phyloP scores from a whole-genome alignment of 805 yeast species.

The Kodamaea lidongshanica region DNA sequence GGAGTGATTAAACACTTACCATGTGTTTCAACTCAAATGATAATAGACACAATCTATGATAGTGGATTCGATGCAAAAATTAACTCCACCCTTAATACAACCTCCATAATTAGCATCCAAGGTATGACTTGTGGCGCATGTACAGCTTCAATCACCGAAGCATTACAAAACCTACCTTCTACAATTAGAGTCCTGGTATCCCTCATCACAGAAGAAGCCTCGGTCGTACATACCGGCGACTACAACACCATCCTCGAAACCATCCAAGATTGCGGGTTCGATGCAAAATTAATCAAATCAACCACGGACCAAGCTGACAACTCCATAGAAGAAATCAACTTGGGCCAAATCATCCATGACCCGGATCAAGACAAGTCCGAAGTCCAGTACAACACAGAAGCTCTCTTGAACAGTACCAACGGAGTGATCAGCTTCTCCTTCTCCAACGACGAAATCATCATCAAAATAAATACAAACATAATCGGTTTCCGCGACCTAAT shows the following conservation, averaged over 20 bases:
- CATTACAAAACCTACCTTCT: conserved; percentile 20
- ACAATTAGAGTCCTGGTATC: conserved; percentile 26
- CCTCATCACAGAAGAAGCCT: conserved; percentile 33
- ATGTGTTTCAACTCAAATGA: conserved; percentile 22
- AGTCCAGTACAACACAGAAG: conserved; percentile 37
- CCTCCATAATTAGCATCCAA: conserved; percentile 6
- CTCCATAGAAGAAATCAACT: conserved; percentile 23
- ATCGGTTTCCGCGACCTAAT: conserved; percentile 65
- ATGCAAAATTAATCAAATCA: conserved; percentile 11
- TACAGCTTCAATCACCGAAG: conserved; percentile 33
- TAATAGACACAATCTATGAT: conserved; percentile 59
- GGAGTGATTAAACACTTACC: conserved; percentile 52
- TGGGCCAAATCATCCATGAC: conserved; percentile 30
- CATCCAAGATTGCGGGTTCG: conserved; percentile 31
- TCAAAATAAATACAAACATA: conserved; percentile 44
- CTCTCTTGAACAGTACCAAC: conserved; percentile 25
- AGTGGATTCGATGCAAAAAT: conserved; percentile 32
- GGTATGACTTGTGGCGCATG: conserved; percentile 42
- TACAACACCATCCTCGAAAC: conserved; percentile 15
- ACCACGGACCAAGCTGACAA: conserved; percentile 6
- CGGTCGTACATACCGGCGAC: conserved; percentile 14
- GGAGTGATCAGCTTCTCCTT: conserved; percentile 23
- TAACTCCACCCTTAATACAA: conserved; percentile 3
- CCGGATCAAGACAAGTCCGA: conserved; percentile 21
- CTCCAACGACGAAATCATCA: conserved; percentile 28